phyloP scores from a whole-genome alignment of 495 filamentous ascomycete species.

The Trichoderma reesei region DNA sequence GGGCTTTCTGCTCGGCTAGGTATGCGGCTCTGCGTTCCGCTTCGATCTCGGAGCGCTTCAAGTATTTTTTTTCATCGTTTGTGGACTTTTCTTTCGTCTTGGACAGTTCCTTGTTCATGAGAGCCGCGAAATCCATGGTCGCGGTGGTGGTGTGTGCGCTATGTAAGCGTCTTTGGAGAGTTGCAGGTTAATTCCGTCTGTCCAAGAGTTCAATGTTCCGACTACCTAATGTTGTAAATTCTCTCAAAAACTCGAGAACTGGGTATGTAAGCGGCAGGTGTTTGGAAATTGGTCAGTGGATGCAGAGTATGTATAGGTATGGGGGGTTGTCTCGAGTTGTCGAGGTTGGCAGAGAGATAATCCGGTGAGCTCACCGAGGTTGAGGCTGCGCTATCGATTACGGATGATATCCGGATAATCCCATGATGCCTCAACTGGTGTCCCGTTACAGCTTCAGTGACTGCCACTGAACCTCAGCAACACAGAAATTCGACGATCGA shows the following conservation, averaged over 20 bases:
- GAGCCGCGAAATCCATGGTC: slow-evolving; percentile 85
- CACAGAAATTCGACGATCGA: background rate
- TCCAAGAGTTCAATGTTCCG: background rate
- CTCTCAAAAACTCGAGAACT: too few relatives aligned
- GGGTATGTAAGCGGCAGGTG: background rate
- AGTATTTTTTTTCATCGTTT: slow-evolving; percentile 53
- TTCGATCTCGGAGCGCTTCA: slow-evolving; percentile 80
- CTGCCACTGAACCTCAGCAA: background rate
- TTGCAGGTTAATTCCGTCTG: background rate
- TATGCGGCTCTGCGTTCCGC: slow-evolving; percentile 73
- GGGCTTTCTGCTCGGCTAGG: slow-evolving; percentile 60
- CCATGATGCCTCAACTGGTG: background rate
- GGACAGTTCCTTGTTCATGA: slow-evolving; percentile 85
- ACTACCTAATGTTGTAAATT: too few relatives aligned
- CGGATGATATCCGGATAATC: slow-evolving; percentile 7
- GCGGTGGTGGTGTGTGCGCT: slow-evolving; percentile 11
- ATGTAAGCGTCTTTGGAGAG: background rate
- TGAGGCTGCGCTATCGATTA: background rate
- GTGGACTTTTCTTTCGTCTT: slow-evolving; percentile 48
- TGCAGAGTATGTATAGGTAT: too few relatives aligned
- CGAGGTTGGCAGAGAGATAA: background rate
- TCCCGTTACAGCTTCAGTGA: background rate
- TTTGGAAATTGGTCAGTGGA: background rate
- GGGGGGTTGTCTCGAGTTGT: background rate
- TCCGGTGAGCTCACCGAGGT: background rate